phyloP scores from a whole-genome alignment of 768 basidiomycete genomes.

The Leccinum arenicola region DNA sequence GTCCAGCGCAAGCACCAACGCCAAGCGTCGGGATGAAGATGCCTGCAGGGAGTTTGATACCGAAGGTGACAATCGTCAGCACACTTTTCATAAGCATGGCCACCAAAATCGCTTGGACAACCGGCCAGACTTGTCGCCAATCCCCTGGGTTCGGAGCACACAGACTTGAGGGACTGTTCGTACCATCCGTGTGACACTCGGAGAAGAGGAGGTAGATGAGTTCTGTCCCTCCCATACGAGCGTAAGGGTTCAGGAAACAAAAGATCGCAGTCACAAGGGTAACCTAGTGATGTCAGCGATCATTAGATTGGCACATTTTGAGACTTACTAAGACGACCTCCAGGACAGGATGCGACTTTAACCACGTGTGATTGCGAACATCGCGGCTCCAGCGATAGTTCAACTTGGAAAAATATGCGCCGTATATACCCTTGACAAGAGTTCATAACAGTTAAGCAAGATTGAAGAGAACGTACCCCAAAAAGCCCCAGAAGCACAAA shows the following conservation, averaged over 20 bases:
- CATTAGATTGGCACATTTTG: neutral
- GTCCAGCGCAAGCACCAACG: slow-evolving; percentile 91
- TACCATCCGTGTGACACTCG: slow-evolving; percentile 67
- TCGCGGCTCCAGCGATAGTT: slow-evolving; percentile 87
- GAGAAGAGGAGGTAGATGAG: slow-evolving; percentile 89
- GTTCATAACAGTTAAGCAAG: slow-evolving; percentile 7
- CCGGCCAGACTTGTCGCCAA: slow-evolving; percentile 53
- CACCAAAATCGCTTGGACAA: slow-evolving; percentile 63
- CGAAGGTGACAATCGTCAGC: slow-evolving; percentile 87
- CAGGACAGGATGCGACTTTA: slow-evolving; percentile 71
- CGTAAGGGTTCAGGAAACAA: slow-evolving; percentile 86
- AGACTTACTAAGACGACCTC: slow-evolving; percentile 77
- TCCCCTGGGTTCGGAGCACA: slow-evolving; percentile 67
- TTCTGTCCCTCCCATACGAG: slow-evolving; percentile 93
- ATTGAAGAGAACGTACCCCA: slow-evolving; percentile 53
- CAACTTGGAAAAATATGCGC: slow-evolving; percentile 88
- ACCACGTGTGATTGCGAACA: slow-evolving; percentile 79
- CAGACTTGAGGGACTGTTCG: slow-evolving; percentile 57
- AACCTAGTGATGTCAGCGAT: slow-evolving; percentile 46
- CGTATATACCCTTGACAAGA: slow-evolving; percentile 75
- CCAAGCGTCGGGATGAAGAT: slow-evolving; percentile 97
- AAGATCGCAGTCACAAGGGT: slow-evolving; percentile 74
- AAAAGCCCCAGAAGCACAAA: slow-evolving; percentile 88
- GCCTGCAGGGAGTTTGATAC: slow-evolving; percentile 87
- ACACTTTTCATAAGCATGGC: slow-evolving; percentile 81